Base-by-base conservation (phyloP, 352 stramenopile genomes). In the Phytophthora citrophthora region DNA sequence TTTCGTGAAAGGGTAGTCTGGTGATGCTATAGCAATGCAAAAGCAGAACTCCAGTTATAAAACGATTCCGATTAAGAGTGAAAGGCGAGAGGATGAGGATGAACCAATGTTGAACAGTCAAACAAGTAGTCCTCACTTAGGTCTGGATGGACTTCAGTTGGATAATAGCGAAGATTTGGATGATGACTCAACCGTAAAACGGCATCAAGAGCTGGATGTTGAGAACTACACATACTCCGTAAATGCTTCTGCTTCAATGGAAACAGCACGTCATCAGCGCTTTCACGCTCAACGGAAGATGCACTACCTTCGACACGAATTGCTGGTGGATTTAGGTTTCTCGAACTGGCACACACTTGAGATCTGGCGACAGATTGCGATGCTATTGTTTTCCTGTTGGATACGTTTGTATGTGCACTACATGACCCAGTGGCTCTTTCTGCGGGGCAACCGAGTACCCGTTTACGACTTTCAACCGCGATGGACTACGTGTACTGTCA, bases 341-440 rank as follows among this genome's bases (percentile, higher is more conserved):
- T 64, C 63, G 54, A 77, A 83, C 1, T 70, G 74, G 55, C 60
- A 62, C 29, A 91, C 80, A 31, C 65, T 93, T 44, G 82, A 96
- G 53, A 97, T 96, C 56, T 97, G 89, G 80, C 64, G 93, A 27
- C 64, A 83, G 6, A 11, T 89, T 10, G 49, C 74, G 8, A 60
- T 95, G 48, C 64, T 93, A 1, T 6, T 81, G 11, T 71, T 94
- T 26, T 72, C 89, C n/a, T 77, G 96, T 5, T 97, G 89, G 88
- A 57, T 97, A 23, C 89, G 91, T 11, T 48, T 97, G 40, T 97
- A 96, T 68, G 68, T 96, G 18, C 91, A 97, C 63, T 97, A 94
- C 65, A 20, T 96, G n/a, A 76, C 67, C 4, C 90, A 97, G 74
- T 97, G 83, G 79, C 23, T 96, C 6, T 94, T 91, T 47, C 66